Conservation (phyloP, 768 basidiomycete genomes). For the Russula sp. region DNA sequence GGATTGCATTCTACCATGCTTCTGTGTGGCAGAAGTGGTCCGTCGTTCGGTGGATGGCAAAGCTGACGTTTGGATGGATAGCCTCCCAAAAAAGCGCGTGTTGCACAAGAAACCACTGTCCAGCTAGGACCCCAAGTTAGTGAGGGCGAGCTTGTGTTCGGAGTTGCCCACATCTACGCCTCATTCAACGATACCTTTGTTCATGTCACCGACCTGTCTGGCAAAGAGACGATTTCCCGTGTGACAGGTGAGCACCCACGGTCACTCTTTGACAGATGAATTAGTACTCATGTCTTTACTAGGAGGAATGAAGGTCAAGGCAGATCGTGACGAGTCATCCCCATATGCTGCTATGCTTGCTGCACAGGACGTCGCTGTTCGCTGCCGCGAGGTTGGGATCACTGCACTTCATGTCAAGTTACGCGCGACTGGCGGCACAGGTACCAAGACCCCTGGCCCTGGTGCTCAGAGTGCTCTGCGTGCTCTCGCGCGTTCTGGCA, state of each 20-base stretch:
- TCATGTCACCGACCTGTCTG: conserved; percentile 97
- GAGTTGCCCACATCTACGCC: conserved; percentile 98
- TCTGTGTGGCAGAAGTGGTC: neutral
- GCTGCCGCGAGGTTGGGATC: conserved; percentile 98
- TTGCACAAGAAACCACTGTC: conserved; percentile 77
- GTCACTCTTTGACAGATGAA: neutral
- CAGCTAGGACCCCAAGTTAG: conserved; percentile 93
- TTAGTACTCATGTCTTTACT: neutral
- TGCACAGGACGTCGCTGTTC: conserved; percentile 92
- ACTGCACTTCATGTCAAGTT: conserved; percentile 99
- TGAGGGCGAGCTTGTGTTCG: conserved; percentile 96
- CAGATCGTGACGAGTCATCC: conserved; percentile 98
- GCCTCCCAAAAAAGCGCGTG: conserved; percentile 83
- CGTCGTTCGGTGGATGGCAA: conserved; percentile 47
- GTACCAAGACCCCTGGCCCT: conserved; percentile 98
- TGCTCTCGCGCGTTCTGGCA: conserved; percentile 96
- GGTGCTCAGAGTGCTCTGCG: conserved; percentile 98
- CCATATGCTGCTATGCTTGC: conserved; percentile 98
- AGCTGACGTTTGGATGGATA: conserved; percentile 59
- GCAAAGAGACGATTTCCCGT: conserved; percentile 98
- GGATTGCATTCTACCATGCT: conserved; percentile 4
- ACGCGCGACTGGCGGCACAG: conserved; percentile 96
- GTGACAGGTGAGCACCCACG: conserved; percentile 73
- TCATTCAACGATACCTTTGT: conserved; percentile 99
- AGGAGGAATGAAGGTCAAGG: conserved; percentile 99